Percentiles rank a stretch among this genome's conserved stretches.
phyloP scores from a whole-genome alignment of 2,329 filamentous ascomycete species.

The Cladosporium sp. region DNA sequence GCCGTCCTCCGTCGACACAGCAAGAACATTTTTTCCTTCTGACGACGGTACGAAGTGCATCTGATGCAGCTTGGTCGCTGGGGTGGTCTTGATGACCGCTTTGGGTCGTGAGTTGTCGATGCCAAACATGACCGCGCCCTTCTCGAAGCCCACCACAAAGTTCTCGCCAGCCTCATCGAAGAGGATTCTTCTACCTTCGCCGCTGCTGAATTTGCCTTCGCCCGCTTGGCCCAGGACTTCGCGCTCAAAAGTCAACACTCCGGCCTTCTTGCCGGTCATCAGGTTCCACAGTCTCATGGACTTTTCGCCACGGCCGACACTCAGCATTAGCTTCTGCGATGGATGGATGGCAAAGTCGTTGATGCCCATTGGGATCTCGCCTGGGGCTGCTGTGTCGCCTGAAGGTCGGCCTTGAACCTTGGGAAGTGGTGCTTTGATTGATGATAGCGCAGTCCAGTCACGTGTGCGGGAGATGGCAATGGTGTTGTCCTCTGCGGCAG shows the following conservation, averaged over 20 bases:
- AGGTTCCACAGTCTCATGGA: constrained; percentile 96
- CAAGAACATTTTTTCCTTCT: constrained; percentile 54
- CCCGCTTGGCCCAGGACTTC: constrained; percentile 72
- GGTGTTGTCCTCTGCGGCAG: constrained; percentile 85
- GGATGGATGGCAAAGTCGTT: constrained; percentile 96
- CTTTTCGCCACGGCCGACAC: constrained; percentile 82
- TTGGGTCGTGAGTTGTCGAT: constrained; percentile 76
- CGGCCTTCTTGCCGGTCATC: constrained; percentile 93
- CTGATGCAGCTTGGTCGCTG: constrained; percentile 79
- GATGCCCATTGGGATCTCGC: constrained; percentile 79
- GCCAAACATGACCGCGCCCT: constrained; percentile 80
- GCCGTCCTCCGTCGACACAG: constrained; percentile 87
- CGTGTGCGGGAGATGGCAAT: constrained; percentile 83
- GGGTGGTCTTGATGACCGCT: constrained; percentile 68
- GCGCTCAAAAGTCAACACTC: constrained; percentile 80
- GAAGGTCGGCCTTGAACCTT: constrained; percentile 78
- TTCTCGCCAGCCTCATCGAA: constrained; percentile 80
- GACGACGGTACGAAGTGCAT: constrained; percentile 66
- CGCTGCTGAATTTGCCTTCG: constrained; percentile 72
- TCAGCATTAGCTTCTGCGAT: constrained; percentile 95
- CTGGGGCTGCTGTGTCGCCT: constrained; percentile 83
- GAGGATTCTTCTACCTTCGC: constrained; percentile 77
- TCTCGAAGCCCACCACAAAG: constrained; percentile 86
- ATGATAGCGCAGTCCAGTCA: constrained; percentile 85
- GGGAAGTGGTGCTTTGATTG: constrained; percentile 84